phyloP scores from a whole-genome alignment of 2,329 filamentous ascomycete genomes.

The Phyllosticta paracitricarpa region DNA sequence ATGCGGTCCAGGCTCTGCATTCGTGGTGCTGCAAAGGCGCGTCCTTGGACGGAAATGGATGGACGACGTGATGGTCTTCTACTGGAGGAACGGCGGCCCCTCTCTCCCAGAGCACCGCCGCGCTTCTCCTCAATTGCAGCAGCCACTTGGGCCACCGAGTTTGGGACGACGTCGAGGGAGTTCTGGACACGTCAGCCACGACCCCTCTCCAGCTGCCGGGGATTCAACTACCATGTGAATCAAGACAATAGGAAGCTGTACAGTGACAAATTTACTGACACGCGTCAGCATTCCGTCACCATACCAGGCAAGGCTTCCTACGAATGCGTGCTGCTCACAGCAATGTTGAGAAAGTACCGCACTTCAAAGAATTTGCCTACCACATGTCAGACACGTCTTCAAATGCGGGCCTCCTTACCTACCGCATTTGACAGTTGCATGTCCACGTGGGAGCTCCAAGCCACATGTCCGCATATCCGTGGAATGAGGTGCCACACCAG shows the following conservation, averaged over 20 bases:
- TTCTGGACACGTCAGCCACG: slow-evolving; percentile 28
- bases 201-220: not conserved
- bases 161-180: slow-evolving; percentile 46
- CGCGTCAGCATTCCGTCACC: slow-evolving; percentile 13
- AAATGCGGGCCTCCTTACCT: slow-evolving; percentile 13
- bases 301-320: slow-evolving; percentile 13
- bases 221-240: slow-evolving; percentile 39
- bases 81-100: not conserved
- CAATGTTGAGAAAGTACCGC: slow-evolving; percentile 44
- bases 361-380: slow-evolving; percentile 46
- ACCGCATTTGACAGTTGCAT: slow-evolving; percentile 43
- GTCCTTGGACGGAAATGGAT: slow-evolving; percentile 37
- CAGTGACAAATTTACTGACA: slow-evolving; percentile 37
- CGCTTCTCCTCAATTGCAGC: slow-evolving; percentile 45
- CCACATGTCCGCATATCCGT: slow-evolving; percentile 40
- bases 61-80: slow-evolving; percentile 20
- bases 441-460: slow-evolving; percentile 40
- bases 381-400: not conserved
- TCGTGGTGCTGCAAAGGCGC: slow-evolving; percentile 42
- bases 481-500: slow-evolving; percentile 36
- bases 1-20: slow-evolving; percentile 41
- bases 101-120: slow-evolving; percentile 3
- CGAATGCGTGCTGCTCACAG: slow-evolving; percentile 36
- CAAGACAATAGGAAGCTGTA: slow-evolving; percentile 46
- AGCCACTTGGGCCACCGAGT: slow-evolving; percentile 45